Evolutionary conservation across 257 asterid genomes (phyloP), one percentile per base, ranked within the genome.

Genomic region (Nicotiana noctiflora): DNA sequence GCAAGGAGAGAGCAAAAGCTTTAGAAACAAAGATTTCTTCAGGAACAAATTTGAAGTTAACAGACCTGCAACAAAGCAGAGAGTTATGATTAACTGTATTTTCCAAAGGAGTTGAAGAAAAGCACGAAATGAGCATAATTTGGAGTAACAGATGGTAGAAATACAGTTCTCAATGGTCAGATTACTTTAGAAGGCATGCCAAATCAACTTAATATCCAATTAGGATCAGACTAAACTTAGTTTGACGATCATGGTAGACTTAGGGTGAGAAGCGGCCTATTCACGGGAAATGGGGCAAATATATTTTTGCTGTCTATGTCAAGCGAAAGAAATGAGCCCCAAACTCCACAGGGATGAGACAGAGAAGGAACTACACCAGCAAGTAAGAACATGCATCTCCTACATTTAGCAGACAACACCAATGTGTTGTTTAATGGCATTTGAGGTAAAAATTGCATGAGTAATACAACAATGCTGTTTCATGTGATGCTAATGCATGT

Each of bases 31-130:
- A 89, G 60, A 87, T 77, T 27, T 82, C 76, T 80, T 89, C 90
- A 27, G 90, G 92, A 83, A 89, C 84, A 82, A 89, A 89, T 87
- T 87, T 89, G 86, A 89, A 89, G 84, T 89, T 89, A 67, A 89
- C 92, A 32, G 92, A 89, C 92, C 92, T 89, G 77, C 46, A 79
- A 79, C 31, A 79, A 64, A 29, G 21, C 29, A 29, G 74, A 14
- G 72, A 29, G 76, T 44, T 72, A 46, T 0, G 14, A 46, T 72
- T 21, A 72, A 23, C 37, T 21, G 78, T 23, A 59, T 72, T 10
- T 46, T 46, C 53, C 31, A 9, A 23, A 46, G n/a, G 78, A 13
- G 23, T 4, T 46, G 57, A n/a, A 70, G 19, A 46, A 72, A 49
- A 46, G 29, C 60, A 49, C 8, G 9, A 49, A 2, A 72, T 46